These are phyloP conservation scores for Ophiostoma populinum DNA, from an alignment of 2,329 filamentous ascomycete species.

Conservation along the genomic window DNA sequence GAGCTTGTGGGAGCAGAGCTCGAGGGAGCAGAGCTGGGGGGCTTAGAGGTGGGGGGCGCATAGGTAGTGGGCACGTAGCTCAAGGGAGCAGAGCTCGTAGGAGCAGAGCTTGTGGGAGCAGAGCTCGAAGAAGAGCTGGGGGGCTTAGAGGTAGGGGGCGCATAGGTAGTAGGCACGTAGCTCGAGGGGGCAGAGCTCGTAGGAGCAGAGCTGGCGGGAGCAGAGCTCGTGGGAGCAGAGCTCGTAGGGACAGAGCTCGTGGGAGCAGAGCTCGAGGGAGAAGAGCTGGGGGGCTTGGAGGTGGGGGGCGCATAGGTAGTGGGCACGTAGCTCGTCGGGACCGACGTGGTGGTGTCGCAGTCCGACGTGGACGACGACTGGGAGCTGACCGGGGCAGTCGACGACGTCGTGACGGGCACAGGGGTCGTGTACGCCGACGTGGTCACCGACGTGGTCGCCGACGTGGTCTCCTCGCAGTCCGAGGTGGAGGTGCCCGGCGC, in stretches of 20 bases:
- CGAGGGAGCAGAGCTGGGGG: neutral
- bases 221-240: neutral
- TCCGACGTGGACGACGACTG: neutral
- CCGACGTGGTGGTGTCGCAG: too few species aligned
- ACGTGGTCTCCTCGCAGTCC: neutral
- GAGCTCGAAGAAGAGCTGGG: too few species aligned
- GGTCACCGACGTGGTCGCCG: too few species aligned
- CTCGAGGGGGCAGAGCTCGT: neutral
- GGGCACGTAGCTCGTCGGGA: too few species aligned
- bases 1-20: neutral
- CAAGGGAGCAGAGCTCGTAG: neutral
- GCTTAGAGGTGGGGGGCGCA: neutral
- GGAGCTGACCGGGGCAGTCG: neutral
- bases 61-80: neutral
- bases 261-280: neutral
- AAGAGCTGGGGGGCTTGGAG: neutral
- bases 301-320: too few species aligned
- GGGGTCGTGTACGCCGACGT: too few species aligned
- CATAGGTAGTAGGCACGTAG: neutral
- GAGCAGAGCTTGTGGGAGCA: too few species aligned
- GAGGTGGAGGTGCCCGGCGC: too few species aligned
- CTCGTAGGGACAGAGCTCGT: neutral
- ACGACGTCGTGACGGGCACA: neutral
- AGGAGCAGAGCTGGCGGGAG: neutral
- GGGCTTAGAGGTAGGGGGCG: neutral